Percentiles rank a stretch among this genome's conserved stretches.
Conservation (phyloP, 768 basidiomycete genomes). For the Termitomyces sp. region DNA sequence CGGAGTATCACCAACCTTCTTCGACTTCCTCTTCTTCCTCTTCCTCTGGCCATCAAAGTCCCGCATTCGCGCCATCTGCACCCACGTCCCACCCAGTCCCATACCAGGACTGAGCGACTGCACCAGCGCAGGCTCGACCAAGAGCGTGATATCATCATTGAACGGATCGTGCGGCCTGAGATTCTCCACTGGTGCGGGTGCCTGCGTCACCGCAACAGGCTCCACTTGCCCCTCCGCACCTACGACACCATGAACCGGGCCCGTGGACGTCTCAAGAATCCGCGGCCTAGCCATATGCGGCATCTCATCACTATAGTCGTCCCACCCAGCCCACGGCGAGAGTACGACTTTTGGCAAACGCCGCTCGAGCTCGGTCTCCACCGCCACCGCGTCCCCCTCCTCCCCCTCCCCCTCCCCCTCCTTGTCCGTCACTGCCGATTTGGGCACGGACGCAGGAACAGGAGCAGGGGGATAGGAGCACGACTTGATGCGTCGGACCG, state of each 20-base stretch:
- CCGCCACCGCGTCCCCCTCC: slow-evolving; percentile 23
- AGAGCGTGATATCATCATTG: slow-evolving; percentile 53
- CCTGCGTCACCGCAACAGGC: not conserved
- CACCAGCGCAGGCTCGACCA: slow-evolving; percentile 41
- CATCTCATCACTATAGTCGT: slow-evolving; percentile 24
- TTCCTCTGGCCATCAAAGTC: slow-evolving; percentile 13
- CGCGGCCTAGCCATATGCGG: slow-evolving; percentile 28
- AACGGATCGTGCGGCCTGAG: slow-evolving; percentile 41
- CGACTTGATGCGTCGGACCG: slow-evolving; percentile 50
- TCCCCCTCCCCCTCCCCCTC: too few species aligned
- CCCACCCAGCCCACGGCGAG: slow-evolving; percentile 37
- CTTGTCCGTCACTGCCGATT: slow-evolving; percentile 17
- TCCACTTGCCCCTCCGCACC: too few species aligned
- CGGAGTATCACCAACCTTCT: slow-evolving; percentile 13
- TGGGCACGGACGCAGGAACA: slow-evolving; percentile 18
- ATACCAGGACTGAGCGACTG: slow-evolving; percentile 44
- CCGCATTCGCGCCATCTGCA: slow-evolving; percentile 50
- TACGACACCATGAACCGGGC: not conserved
- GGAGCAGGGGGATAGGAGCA: slow-evolving; percentile 32
- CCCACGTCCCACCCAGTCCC: slow-evolving; percentile 61
- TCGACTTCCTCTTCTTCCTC: slow-evolving; percentile 28
- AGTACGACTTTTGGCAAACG: slow-evolving; percentile 31
- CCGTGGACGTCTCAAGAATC: slow-evolving; percentile 29
- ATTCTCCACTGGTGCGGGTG: not conserved
- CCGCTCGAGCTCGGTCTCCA: slow-evolving; percentile 33